phyloP scores from a whole-genome alignment of 371 early-diverging fungal species.

The Cokeromyces recurvatus region DNA sequence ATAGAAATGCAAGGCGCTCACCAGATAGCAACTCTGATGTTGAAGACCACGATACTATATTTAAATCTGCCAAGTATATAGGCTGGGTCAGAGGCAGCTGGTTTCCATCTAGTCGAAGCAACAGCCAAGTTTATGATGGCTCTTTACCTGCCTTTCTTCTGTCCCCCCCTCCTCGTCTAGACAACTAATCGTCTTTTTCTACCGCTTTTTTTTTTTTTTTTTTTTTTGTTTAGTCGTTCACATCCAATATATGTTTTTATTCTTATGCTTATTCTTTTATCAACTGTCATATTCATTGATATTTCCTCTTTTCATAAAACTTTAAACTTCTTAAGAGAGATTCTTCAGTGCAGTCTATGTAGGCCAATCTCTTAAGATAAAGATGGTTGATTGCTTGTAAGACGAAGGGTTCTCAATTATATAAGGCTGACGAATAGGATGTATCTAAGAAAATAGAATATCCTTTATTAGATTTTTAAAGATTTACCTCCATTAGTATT shows the following conservation, averaged over 20 bases:
- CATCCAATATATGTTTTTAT: slow-evolving; percentile 5
- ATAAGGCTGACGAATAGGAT: too few relatives aligned
- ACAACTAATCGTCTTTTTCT: slow-evolving; percentile 4
- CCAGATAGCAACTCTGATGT: slow-evolving; percentile 3
- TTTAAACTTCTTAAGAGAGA: too few relatives aligned
- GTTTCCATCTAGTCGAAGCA: slow-evolving; percentile 3
- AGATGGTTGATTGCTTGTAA: too few relatives aligned
- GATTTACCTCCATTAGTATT: too few relatives aligned
- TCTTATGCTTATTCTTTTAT: too few relatives aligned
- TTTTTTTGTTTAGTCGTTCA: too few relatives aligned
- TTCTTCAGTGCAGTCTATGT: too few relatives aligned
- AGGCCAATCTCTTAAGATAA: too few relatives aligned
- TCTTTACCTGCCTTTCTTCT: slow-evolving; percentile 4
- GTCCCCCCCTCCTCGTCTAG: slow-evolving; percentile 3
- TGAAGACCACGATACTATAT: background rate
- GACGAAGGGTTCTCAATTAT: too few relatives aligned
- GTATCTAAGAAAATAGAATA: too few relatives aligned
- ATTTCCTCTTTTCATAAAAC: background rate
- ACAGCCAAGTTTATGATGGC: slow-evolving; percentile 1
- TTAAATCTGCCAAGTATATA: slow-evolving; percentile 1
- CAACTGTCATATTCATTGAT: slow-evolving; percentile 3
- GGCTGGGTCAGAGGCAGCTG: slow-evolving; percentile 2
- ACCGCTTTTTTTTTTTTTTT: too few relatives aligned
- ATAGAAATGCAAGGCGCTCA: slow-evolving; percentile 1
- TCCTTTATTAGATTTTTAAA: too few relatives aligned